Percentiles rank a stretch among this genome's conserved stretches.
Evolutionary conservation across 352 stramenopile species (phyloP).

Genomic region (Globisporangium carolinianum): DNA sequence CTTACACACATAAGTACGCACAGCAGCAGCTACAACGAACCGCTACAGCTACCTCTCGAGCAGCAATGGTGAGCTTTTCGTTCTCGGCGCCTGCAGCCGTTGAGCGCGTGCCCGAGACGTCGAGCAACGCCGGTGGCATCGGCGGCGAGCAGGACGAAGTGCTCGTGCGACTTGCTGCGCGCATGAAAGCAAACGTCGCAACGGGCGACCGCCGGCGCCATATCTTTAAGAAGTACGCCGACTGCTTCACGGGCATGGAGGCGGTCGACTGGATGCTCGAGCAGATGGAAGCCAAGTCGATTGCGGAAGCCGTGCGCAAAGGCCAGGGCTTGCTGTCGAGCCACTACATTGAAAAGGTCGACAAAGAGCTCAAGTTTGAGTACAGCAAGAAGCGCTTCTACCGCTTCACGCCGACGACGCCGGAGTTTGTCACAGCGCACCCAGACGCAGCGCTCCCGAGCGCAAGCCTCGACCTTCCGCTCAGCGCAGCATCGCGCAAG

Average conservation of each 20-base stretch:
- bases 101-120: conserved; percentile 44
- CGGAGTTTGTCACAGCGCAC: conserved; percentile 48
- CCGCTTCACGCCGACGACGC: conserved; percentile 68
- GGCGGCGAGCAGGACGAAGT: conserved; percentile 56
- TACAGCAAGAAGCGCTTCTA: conserved; percentile 82
- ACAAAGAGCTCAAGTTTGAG: conserved; percentile 80
- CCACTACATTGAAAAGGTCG: conserved; percentile 74
- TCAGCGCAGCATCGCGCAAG: conserved; percentile 48
- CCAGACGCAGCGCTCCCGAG: conserved; percentile 33
- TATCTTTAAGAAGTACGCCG: conserved; percentile 75
- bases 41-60: too few species aligned
- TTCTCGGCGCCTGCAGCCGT: conserved; percentile 19
- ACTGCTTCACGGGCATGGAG: conserved; percentile 83
- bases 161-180: conserved; percentile 57
- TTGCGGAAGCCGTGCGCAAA: conserved; percentile 74
- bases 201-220: conserved; percentile 64
- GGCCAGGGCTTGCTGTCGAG: conserved; percentile 58
- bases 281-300: conserved; percentile 78
- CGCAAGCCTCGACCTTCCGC: conserved; percentile 56
- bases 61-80: conserved; percentile 12
- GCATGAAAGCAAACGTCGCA: conserved; percentile 76
- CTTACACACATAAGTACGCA: too few species aligned
- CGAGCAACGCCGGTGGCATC: conserved; percentile 13
- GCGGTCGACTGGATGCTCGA: conserved; percentile 84
- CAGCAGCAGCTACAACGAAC: not conserved